phyloP scores from a whole-genome alignment of 2,329 filamentous ascomycete species.

The Aspergillus melleus region DNA sequence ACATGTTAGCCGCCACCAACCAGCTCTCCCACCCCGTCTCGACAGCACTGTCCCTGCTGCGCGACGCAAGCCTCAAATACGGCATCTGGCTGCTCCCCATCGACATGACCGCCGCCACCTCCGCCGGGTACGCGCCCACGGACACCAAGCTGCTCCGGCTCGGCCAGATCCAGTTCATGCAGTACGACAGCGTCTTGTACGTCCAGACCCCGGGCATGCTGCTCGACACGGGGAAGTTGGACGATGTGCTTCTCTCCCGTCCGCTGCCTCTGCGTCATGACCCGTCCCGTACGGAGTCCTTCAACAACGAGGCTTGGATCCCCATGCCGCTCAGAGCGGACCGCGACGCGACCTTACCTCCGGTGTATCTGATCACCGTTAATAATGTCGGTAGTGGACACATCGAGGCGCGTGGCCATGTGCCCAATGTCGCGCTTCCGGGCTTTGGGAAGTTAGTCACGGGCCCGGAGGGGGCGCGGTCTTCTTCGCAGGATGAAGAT shows the following conservation, averaged over 20 bases:
- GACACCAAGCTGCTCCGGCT: slow-evolving; percentile 40
- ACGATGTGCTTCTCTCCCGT: slow-evolving; percentile 37
- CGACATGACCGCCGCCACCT: slow-evolving; percentile 37
- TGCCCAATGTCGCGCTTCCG: slow-evolving; percentile 34
- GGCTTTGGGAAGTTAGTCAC: slow-evolving; percentile 35
- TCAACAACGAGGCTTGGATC: slow-evolving; percentile 40
- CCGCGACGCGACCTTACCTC: slow-evolving; percentile 31
- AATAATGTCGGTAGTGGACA: slow-evolving; percentile 35
- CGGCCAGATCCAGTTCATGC: slow-evolving; percentile 41
- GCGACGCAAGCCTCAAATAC: slow-evolving; percentile 40
- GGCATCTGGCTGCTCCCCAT: slow-evolving; percentile 44
- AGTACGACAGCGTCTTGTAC: slow-evolving; percentile 47
- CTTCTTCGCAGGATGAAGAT: slow-evolving; percentile 3
- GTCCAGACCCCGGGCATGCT: slow-evolving; percentile 43
- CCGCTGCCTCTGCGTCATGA: slow-evolving; percentile 36
- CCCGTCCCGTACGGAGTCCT: slow-evolving; percentile 34
- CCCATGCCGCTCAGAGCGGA: slow-evolving; percentile 36
- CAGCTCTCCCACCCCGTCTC: slow-evolving; percentile 28
- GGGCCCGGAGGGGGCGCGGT: slow-evolving; percentile 23
- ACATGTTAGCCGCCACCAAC: slow-evolving; percentile 27
- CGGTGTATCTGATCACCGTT: slow-evolving; percentile 40
- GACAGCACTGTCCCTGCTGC: slow-evolving; percentile 39
- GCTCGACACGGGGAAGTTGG: slow-evolving; percentile 39
- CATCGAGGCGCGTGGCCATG: slow-evolving; percentile 39
- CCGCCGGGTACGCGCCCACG: slow-evolving; percentile 33